Conservation (phyloP, 2,329 filamentous ascomycete species). For the Blastomyces parvus region DNA sequence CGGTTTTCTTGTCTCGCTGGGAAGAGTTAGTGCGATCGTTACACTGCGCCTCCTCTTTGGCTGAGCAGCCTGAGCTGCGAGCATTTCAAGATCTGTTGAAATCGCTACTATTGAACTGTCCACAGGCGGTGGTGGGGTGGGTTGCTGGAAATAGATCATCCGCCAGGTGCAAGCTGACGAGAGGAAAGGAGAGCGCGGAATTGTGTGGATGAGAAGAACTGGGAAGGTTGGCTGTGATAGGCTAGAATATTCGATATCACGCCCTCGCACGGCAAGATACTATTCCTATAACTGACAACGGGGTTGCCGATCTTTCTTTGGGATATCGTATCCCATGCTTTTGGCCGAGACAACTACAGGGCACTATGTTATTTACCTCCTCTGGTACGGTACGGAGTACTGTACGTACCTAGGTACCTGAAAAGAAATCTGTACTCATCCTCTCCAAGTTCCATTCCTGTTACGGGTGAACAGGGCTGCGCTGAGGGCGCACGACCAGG, state of each 20-base stretch:
- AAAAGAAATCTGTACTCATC: no score
- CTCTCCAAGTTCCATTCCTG: no score
- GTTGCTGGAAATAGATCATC: constrained; percentile 1
- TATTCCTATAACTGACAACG: background rate
- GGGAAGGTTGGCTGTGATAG: background rate
- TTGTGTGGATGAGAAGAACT: background rate
- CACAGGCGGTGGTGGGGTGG: background rate
- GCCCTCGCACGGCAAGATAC: background rate
- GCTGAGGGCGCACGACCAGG: no score
- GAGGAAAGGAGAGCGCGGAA: no score
- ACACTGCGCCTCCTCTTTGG: background rate
- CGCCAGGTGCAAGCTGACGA: background rate
- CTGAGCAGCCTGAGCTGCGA: background rate
- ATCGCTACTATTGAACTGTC: background rate
- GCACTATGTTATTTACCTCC: no score
- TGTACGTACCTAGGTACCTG: no score
- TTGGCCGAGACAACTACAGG: no score
- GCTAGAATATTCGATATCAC: background rate
- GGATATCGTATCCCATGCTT: no score
- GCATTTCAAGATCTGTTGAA: background rate
- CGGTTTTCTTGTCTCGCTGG: background rate
- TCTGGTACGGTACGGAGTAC: no score
- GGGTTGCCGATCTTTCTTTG: background rate
- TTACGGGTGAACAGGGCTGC: no score
- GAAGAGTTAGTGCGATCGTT: background rate